Base-by-base conservation (phyloP, 78 protist species). In the Anaeramoeba ignava region DNA sequence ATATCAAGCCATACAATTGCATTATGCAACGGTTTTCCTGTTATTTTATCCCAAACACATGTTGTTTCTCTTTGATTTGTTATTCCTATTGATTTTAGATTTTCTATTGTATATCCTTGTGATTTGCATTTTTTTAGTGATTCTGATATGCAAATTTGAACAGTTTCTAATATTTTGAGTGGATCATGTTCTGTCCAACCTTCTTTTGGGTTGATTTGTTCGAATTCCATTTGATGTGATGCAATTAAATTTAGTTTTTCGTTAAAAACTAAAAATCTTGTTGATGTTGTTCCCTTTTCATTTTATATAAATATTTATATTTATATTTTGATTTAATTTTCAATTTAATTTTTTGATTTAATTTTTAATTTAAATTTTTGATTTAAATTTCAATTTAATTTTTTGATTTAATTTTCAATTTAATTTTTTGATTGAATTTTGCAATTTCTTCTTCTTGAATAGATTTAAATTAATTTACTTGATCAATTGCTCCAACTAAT, bases 11-110 rank as follows among this genome's bases (percentile, higher is more conserved):
- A 93, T 31, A 90, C 96, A 0, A 97, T 87, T 0, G 97, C 96
- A 42, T 93, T 81, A 82, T 89, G 78, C 33, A 96, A 86, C 0
- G 98, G 97, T 81, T 82, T 38, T 0, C 96, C 97, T 1, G 97
- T 97, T 31, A 1, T 0, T 39, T 73, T 40, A 83, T 96, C 98
- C 99, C 99, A 96, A 41, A 88, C 94, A 0, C 94, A 84, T 0
- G 93, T 87, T 31, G 98, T 95, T 42, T 96, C 99, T 3, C 99
- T 85, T 82, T 96, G 99, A 83, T 96, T 96, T 67, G 99, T 95
- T 33, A 96, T 81, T 2, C 99, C 99, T 38, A 96, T 79, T 1
- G 90, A 88, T 33, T 83, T 80, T 41, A 85, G 3, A 34, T 73
- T 39, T 1, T 3, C 82, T 1, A 3, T 1, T 1, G 33, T 37